Evolutionary conservation across 1,139 yeast genomes (phyloP), one percentile per base, ranked within the genome.

Genomic region (Saccharomycopsis hybrid): DNA sequence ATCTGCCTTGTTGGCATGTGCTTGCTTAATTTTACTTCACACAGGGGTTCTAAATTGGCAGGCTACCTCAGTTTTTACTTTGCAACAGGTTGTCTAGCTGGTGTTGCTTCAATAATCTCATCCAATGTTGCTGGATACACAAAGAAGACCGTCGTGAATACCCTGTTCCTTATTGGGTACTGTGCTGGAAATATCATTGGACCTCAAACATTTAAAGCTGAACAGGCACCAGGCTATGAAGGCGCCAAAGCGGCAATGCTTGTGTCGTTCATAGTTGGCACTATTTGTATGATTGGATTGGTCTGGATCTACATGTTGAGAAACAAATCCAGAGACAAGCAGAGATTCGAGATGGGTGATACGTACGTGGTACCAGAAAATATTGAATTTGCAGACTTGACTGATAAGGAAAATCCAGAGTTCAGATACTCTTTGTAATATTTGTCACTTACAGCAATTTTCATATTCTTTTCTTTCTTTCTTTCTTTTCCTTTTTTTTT

Each of bases 71-170:
- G 67, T 54, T 54, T 55, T 56, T n/a, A n/a, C n/a, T n/a, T n/a
- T n/a, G n/a, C n/a, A n/a, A n/a, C n/a, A n/a, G n/a, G n/a, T n/a
- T 68, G 71, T 2, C 31, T 41, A 24, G 24, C 28, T 30, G 43
- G 43, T 28, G 30, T 38, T 3, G 30, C 38, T 29, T 65, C 76
- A 27, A 63, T 67, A 47, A 65, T 78, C 41, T 64, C 44, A 32
- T 30, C 80, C 4, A 78, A 80, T 59, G 69, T 72, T 24, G 80
- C 80, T 11, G 86, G 86, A 8, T 77, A 76, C 55, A 78, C 85
- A 30, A 80, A 80, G 63, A 79, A 78, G 58, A 63, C 70, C 41
- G 68, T 76, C 7, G 69, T 70, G 13, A 64, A 62, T 47, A 69
- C 71, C 1, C 49, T 74, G 60, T 63, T 76, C 48, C 66, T 80